phyloP scores from a whole-genome alignment of 2,329 filamentous ascomycete species.

The Exophiala phaeomuriformis region DNA sequence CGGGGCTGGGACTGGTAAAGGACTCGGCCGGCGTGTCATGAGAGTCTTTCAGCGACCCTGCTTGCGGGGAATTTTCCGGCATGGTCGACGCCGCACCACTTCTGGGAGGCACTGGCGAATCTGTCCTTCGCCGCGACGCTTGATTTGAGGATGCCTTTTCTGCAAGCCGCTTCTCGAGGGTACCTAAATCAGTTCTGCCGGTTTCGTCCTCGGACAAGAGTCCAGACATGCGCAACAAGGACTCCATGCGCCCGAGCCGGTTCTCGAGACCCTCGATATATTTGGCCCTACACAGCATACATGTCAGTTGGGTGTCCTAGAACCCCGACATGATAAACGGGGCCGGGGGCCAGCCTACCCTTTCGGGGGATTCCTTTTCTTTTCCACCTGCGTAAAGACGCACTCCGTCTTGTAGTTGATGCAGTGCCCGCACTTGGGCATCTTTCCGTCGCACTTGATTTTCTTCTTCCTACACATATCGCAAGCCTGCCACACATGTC shows the following conservation, averaged over 20 bases:
- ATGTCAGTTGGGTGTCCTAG: slow-evolving; percentile 3
- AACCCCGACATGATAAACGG: background rate
- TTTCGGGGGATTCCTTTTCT: slow-evolving; percentile 95
- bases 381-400: slow-evolving; percentile 95
- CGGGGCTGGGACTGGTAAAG: slow-evolving; percentile 22
- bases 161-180: slow-evolving; percentile 67
- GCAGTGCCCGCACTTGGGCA: slow-evolving; percentile 91
- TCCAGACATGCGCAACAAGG: slow-evolving; percentile 75
- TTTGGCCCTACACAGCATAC: slow-evolving; percentile 60
- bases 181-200: slow-evolving; percentile 78
- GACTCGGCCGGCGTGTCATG: slow-evolving; percentile 31
- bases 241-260: slow-evolving; percentile 90
- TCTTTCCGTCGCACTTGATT: slow-evolving; percentile 96
- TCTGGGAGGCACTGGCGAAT: slow-evolving; percentile 18
- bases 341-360: slow-evolving; percentile 55
- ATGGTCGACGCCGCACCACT: slow-evolving; percentile 10
- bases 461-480: slow-evolving; percentile 92
- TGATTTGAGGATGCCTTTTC: slow-evolving; percentile 39
- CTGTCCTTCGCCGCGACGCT: slow-evolving; percentile 6
- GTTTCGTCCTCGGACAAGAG: slow-evolving; percentile 78
- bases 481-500: slow-evolving; percentile 57
- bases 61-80: slow-evolving; percentile 12
- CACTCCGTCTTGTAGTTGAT: slow-evolving; percentile 98
- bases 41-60: slow-evolving; percentile 15
- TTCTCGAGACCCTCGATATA: slow-evolving; percentile 98